Percentiles rank a stretch among this genome's conserved stretches.
Evolutionary conservation across 1,139 yeast species (phyloP).

Genomic region (Casaregolazyma lundiana): DNA sequence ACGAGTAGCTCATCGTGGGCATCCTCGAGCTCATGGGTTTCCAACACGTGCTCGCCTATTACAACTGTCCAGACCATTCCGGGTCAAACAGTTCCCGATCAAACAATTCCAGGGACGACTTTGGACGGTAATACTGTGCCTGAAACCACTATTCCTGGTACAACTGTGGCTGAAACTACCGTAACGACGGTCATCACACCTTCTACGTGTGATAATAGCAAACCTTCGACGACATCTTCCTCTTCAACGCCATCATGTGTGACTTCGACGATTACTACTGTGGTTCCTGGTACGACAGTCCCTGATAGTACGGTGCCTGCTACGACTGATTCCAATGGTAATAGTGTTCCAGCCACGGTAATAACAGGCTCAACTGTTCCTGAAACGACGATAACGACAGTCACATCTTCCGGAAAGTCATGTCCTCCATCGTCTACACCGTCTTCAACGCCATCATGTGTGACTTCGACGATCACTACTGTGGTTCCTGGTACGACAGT

Average conservation of each 20-base stretch:
- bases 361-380: conserved; percentile 18
- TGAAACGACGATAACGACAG: conserved; percentile 16
- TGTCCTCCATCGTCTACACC: not conserved
- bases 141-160: conserved; percentile 15
- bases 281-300: not conserved
- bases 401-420: conserved; percentile 10
- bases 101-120: conserved; percentile 17
- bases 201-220: conserved; percentile 6
- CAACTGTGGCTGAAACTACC: conserved; percentile 13
- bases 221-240: not conserved
- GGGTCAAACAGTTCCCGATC: conserved; percentile 16
- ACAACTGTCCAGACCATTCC: conserved; percentile 16
- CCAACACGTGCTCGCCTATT: conserved; percentile 21
- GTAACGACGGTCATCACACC: conserved; percentile 11
- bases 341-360: not conserved
- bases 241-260: too few species aligned
- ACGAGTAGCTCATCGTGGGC: conserved; percentile 3
- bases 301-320: conserved; percentile 3
- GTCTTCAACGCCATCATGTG: too few species aligned
- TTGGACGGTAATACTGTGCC: conserved; percentile 15
- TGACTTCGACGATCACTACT: not conserved
- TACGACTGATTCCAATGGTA: not conserved
- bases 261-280: not conserved
- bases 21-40: not conserved
- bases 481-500: conserved; percentile 4